Conservation (phyloP, 371 early-diverging fungal genomes). For the Syncephalastrum contaminatum region DNA sequence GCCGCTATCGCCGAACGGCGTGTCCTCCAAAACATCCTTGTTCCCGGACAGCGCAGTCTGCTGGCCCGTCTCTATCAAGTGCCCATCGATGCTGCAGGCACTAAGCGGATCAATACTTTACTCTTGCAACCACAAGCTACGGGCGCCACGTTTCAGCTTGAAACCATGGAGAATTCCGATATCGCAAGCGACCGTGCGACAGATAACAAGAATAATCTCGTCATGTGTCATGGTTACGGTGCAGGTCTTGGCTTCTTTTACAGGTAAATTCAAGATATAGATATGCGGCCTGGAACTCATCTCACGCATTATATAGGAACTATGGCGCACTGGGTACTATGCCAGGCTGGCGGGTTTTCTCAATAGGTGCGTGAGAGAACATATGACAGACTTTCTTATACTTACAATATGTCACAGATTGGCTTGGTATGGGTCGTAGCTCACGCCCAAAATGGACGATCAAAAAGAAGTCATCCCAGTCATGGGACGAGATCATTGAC, state of each 20-base stretch:
- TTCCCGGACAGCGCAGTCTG: no score
- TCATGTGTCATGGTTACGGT: constrained; percentile 91
- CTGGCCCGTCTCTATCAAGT: background rate
- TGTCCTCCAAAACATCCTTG: constrained; percentile 23
- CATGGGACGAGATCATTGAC: constrained; percentile 51
- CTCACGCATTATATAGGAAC: constrained; percentile 45
- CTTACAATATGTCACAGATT: constrained; percentile 51
- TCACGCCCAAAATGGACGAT: constrained; percentile 71
- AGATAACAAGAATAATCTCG: constrained; percentile 52
- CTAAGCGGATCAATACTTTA: constrained; percentile 35
- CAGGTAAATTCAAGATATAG: constrained; percentile 14
- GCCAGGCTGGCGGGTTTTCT: constrained; percentile 70
- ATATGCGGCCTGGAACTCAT: background rate
- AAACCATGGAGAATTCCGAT: constrained; percentile 22
- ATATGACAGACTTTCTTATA: background rate
- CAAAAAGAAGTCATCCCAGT: constrained; percentile 24
- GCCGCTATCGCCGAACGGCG: constrained; percentile 48
- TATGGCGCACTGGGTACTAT: constrained; percentile 67
- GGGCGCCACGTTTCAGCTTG: constrained; percentile 15
- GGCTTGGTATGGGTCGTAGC: constrained; percentile 87
- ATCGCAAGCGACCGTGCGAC: constrained; percentile 28
- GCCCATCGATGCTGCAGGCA: constrained; percentile 28
- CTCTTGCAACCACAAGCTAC: constrained; percentile 21
- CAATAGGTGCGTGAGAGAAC: constrained; percentile 46
- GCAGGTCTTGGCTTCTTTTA: constrained; percentile 86